Conservation (phyloP, 768 basidiomycete species). For the Leccinum subtestaceum region DNA sequence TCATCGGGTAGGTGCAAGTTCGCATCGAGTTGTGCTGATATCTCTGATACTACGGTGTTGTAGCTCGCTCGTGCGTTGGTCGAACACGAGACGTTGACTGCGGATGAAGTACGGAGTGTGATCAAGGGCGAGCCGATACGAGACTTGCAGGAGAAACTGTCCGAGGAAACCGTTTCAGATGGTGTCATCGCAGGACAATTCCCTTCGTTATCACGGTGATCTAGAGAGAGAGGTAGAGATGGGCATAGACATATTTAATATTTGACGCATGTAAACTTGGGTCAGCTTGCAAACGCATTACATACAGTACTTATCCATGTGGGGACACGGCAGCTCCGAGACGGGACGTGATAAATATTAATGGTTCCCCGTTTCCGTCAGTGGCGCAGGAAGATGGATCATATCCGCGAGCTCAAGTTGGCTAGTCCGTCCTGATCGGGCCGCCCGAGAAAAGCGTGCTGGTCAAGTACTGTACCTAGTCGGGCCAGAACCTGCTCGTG, state of each 20-base stretch:
- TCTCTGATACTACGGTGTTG: no score
- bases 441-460: no score
- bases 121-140: slow-evolving; percentile 81
- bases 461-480: no score
- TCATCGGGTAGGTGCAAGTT: slow-evolving; percentile 52
- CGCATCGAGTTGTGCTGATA: not conserved
- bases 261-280: not conserved
- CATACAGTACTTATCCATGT: not conserved
- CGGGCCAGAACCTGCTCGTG: no score
- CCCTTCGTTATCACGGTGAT: not conserved
- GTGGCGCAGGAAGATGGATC: not conserved
- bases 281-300: not conserved
- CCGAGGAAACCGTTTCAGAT: slow-evolving; percentile 40
- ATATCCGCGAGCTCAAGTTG: not conserved
- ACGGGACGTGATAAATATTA: not conserved
- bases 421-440: no score
- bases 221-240: not conserved
- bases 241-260: not conserved
- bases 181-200: not conserved
- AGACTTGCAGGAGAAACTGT: slow-evolving; percentile 61
- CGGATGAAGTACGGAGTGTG: slow-evolving; percentile 83
- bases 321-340: no score
- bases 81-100: slow-evolving; percentile 90
- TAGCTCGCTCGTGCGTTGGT: slow-evolving; percentile 90
- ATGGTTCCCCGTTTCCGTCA: not conserved